Evolutionary conservation across 768 basidiomycete species (phyloP).

Genomic region (Suillus lakei): DNA sequence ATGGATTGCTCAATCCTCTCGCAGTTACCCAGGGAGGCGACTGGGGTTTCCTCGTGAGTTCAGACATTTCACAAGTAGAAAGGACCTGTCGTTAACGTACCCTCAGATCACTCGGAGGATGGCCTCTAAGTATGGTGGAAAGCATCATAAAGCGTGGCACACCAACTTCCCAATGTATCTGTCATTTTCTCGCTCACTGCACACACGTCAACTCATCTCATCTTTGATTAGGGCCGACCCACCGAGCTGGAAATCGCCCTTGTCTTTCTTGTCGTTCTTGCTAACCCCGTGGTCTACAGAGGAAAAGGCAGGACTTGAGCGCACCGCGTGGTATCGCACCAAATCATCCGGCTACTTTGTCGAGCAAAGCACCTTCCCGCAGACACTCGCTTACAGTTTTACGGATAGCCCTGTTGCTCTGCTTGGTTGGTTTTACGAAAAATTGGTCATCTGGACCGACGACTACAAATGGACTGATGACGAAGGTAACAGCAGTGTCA

Average conservation of each 20-base stretch:
- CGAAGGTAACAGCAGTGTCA: slow-evolving; percentile 42
- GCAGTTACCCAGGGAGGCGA: slow-evolving; percentile 56
- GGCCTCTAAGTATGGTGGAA: slow-evolving; percentile 41
- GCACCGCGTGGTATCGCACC: slow-evolving; percentile 31
- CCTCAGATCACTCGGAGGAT: slow-evolving; percentile 41
- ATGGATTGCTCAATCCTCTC: not conserved
- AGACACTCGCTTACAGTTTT: slow-evolving; percentile 53
- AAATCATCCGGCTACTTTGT: slow-evolving; percentile 43
- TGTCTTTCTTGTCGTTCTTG: slow-evolving; percentile 32
- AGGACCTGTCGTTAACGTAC: not conserved
- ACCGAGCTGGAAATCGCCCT: slow-evolving; percentile 30
- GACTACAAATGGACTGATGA: slow-evolving; percentile 57
- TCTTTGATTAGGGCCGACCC: slow-evolving; percentile 9
- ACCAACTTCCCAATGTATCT: slow-evolving; percentile 51
- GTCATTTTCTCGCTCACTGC: not conserved
- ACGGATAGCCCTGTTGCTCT: slow-evolving; percentile 58
- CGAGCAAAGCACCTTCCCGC: slow-evolving; percentile 49
- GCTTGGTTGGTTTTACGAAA: slow-evolving; percentile 54
- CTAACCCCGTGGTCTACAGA: slow-evolving; percentile 33
- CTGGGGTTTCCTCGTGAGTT: slow-evolving; percentile 45
- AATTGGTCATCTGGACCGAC: slow-evolving; percentile 50
- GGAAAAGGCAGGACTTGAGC: slow-evolving; percentile 41
- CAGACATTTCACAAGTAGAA: not conserved
- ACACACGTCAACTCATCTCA: slow-evolving; percentile 25
- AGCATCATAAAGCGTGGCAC: slow-evolving; percentile 56